Evolutionary conservation across 83 land plant species (phyloP).

Genomic region (Thuja plicata): DNA sequence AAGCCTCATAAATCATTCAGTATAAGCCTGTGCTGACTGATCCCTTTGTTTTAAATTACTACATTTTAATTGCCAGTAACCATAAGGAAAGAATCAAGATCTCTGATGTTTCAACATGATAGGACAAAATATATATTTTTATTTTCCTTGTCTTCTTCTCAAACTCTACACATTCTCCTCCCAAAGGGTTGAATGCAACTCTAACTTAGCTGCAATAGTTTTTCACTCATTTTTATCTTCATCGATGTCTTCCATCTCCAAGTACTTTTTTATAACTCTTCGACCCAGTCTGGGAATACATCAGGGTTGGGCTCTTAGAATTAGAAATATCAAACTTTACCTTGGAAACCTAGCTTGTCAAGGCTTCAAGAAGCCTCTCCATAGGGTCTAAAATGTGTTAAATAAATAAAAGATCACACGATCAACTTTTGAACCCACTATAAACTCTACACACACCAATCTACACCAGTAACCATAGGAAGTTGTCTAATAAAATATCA

Average conservation of each 20-base stretch:
- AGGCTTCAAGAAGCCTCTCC: too few relatives aligned
- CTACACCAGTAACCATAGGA: neutral
- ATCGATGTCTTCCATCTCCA: neutral
- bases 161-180: neutral
- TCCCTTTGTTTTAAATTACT: neutral
- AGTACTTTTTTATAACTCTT: too few relatives aligned
- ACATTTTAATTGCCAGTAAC: neutral
- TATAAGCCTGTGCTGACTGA: neutral
- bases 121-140: neutral
- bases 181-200: neutral
- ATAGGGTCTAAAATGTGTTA: neutral
- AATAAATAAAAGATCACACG: neutral
- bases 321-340: too few relatives aligned
- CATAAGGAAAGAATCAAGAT: neutral
- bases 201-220: neutral
- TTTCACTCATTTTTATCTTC: neutral
- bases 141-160: neutral
- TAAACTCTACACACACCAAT: neutral
- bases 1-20: neutral
- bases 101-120: neutral
- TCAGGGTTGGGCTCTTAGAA: too few relatives aligned
- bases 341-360: too few relatives aligned
- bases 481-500: neutral
- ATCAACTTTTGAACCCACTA: neutral
- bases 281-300: too few relatives aligned